Base-by-base conservation (phyloP, 176 grass and related monocot genomes). In the Oryza brachyantha region DNA sequence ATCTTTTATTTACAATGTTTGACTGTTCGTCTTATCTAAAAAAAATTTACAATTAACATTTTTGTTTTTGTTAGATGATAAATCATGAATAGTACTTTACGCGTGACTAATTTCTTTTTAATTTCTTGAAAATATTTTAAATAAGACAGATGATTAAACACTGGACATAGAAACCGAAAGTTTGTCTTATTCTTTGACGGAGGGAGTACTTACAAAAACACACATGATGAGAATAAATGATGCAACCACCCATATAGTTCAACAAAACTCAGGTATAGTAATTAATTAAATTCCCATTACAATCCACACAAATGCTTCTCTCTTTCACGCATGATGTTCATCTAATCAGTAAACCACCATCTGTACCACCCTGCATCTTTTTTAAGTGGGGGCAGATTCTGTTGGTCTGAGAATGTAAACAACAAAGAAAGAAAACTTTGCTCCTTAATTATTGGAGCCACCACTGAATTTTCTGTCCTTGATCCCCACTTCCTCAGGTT, bases 401-500 rank as follows among this genome's bases (percentile, higher is more conserved):
- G 28, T 40, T 40, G 8, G 8, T 54, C 8, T 2, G 16, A 12
- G 0, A 1, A 45, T 21, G 5, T 11, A 43, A 16, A 32, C 10
- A 31, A 14, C 13, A 34, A 43, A 17, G 2, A 9, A 41, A 19
- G n/a, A n/a, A 25, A 70, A 55, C 50, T 55, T 55, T 11, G 36
- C 6, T 19, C 68, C 7, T n/a, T 21, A n/a, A 83, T 65, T 73
- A 82, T 64, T 81, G 9, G 6, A 45, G 57, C 5, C 57, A 10
- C 5, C 57, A 10, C 31, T 42, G 13, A 12, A 60, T 10, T 41
- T 5, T 29, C 16, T 29, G 26, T 27, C 0, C 7, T 55, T 55
- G 36, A 28, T 64, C 10, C 65, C 77, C 40, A 7, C 29, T 83
- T 35, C 34, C 71, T n/a, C 31, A 58, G 42, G 80, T 57, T 66